Percentiles rank a stretch among this genome's conserved stretches.
Conservation (phyloP, 805 yeast species). For the Yarrowia porcina region DNA sequence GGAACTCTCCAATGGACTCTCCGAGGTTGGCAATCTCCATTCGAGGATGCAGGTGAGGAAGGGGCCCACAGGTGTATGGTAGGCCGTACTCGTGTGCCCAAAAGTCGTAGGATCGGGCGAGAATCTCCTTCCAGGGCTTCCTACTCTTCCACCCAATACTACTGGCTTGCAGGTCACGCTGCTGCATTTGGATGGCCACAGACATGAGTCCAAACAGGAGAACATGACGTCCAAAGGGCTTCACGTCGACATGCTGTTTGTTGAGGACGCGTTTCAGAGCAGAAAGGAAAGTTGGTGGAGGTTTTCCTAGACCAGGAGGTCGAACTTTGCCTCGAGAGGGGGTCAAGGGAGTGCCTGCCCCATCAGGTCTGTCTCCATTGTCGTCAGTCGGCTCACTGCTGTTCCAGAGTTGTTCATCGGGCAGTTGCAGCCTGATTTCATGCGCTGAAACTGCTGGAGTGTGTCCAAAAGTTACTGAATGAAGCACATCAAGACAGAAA, state of each 20-base stretch:
- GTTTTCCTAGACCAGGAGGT: conserved; percentile 20
- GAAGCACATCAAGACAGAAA: conserved; percentile 74
- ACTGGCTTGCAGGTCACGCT: conserved; percentile 60
- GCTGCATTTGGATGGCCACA: conserved; percentile 69
- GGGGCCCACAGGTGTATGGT: not conserved
- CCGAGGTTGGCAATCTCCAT: conserved; percentile 1
- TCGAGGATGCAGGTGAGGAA: conserved; percentile 11
- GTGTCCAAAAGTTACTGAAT: conserved; percentile 77
- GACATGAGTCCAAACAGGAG: conserved; percentile 65
- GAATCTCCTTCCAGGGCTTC: conserved; percentile 65
- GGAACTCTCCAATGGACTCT: not conserved
- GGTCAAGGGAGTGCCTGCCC: not conserved
- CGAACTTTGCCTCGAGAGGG: conserved; percentile 4
- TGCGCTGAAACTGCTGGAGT: conserved; percentile 55
- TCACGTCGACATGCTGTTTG: conserved; percentile 47
- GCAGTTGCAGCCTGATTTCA: conserved; percentile 56
- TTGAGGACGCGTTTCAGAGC: conserved; percentile 58
- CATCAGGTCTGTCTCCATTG: not conserved
- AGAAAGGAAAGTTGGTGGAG: conserved; percentile 44
- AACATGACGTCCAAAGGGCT: conserved; percentile 63
- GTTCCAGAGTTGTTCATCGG: conserved; percentile 61
- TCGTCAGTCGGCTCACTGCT: conserved; percentile 31
- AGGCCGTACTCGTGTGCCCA: conserved; percentile 47
- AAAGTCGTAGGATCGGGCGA: conserved; percentile 66
- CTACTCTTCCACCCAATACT: conserved; percentile 44